A percentile compares a stretch with the other conserved stretches of the same genome.
phyloP scores from a whole-genome alignment of 345 rosid genomes.

The Aurinia saxatilis region DNA sequence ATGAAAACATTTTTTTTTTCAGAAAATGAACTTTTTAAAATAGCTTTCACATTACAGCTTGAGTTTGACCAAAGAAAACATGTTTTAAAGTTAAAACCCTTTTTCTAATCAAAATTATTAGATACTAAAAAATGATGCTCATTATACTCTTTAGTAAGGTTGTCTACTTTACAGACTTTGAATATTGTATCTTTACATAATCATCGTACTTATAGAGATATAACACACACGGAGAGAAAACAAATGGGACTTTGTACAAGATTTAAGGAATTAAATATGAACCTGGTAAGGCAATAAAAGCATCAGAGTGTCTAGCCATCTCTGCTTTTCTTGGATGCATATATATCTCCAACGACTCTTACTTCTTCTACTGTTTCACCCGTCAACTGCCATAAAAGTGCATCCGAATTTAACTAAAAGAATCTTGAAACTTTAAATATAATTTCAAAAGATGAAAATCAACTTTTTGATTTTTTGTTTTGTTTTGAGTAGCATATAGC shows the following conservation, averaged over 20 bases:
- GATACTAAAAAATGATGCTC: not conserved
- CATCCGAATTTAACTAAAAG: not conserved
- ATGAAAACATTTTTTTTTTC: constrained; percentile 10
- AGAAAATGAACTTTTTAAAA: no score
- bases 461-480: no score
- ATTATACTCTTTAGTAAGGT: constrained; percentile 10
- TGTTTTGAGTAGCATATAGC: no score
- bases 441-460: constrained; percentile 13
- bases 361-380: constrained; percentile 99
- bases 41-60: constrained; percentile 13
- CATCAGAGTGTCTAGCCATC: constrained; percentile 99
- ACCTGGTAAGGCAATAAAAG: constrained; percentile 99
- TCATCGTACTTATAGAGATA: constrained; percentile 17
- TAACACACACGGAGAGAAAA: no score
- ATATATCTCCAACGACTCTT: constrained; percentile 94
- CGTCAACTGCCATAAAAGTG: constrained; percentile 60
- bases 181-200: constrained; percentile 12
- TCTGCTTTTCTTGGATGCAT: constrained; percentile 99
- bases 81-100: constrained; percentile 4
- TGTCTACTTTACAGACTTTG: constrained; percentile 22
- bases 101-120: not conserved
- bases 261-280: constrained; percentile 25
- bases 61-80: constrained; percentile 18
- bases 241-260: constrained; percentile 11
- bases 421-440: constrained; percentile 6